Evolutionary conservation across 306 rosid genomes (phyloP).

Genomic region (Quercus rubra): DNA sequence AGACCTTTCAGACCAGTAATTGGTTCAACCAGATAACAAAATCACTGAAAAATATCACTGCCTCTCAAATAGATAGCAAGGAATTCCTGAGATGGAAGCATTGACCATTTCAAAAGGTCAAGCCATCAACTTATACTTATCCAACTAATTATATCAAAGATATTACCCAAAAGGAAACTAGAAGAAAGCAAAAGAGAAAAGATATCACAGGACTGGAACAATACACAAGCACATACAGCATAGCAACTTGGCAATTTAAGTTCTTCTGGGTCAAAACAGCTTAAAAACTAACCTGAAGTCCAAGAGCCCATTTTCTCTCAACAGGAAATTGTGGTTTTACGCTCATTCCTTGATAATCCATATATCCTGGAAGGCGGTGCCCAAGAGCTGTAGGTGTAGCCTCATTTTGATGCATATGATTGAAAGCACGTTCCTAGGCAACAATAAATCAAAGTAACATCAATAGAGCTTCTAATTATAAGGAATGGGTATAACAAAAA

Average conservation of each 20-base stretch:
- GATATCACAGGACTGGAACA: neutral
- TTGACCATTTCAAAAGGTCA: constrained; percentile 9
- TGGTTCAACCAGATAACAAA: constrained; percentile 18
- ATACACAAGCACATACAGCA: neutral
- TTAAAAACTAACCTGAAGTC: constrained; percentile 80
- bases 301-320: constrained; percentile 97
- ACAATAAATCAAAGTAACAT: neutral
- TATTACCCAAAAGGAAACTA: neutral
- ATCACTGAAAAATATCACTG: constrained; percentile 14
- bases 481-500: neutral
- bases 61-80: constrained; percentile 6
- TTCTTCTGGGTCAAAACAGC: constrained; percentile 5
- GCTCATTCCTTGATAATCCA: constrained; percentile 66
- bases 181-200: neutral
- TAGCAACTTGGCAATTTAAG: neutral
- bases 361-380: constrained; percentile 63
- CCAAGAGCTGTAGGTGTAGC: constrained; percentile 59
- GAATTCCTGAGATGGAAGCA: constrained; percentile 14
- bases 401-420: constrained; percentile 48
- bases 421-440: constrained; percentile 61
- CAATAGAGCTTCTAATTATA: neutral
- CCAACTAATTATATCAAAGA: neutral
- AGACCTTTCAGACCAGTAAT: neutral
- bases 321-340: constrained; percentile 62
- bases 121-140: constrained; percentile 3